These are phyloP conservation scores for Inga laurina DNA, from an alignment of 306 rosid genomes.

Conservation along the genomic window DNA sequence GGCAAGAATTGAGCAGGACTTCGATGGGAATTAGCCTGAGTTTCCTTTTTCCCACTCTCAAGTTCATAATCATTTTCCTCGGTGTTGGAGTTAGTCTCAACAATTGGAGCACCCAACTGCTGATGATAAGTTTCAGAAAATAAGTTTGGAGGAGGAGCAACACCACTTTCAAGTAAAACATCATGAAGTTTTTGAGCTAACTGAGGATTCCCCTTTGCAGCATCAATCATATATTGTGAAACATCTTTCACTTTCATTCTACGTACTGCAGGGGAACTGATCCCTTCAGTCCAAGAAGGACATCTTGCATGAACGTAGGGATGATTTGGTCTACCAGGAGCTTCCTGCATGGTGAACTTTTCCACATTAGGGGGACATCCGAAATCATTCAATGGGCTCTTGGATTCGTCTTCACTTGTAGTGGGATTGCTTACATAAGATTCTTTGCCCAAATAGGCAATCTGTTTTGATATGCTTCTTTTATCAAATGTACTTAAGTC, in stretches of 20 bases:
- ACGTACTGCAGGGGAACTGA: slow-evolving; percentile 87
- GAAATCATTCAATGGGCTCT: slow-evolving; percentile 33
- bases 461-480: slow-evolving; percentile 53
- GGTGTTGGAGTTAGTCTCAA: slow-evolving; percentile 43
- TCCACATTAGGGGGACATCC: slow-evolving; percentile 42
- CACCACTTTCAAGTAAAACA: slow-evolving; percentile 93
- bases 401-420: slow-evolving; percentile 50
- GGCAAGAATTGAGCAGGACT: slow-evolving; percentile 62
- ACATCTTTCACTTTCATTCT: slow-evolving; percentile 93
- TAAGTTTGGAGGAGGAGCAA: slow-evolving; percentile 90
- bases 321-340: slow-evolving; percentile 59
- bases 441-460: slow-evolving; percentile 50
- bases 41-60: slow-evolving; percentile 40
- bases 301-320: slow-evolving; percentile 72
- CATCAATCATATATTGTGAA: slow-evolving; percentile 96
- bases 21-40: slow-evolving; percentile 37
- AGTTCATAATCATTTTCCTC: slow-evolving; percentile 52
- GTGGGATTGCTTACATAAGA: slow-evolving; percentile 44
- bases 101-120: slow-evolving; percentile 48
- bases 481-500: slow-evolving; percentile 55
- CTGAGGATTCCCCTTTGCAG: slow-evolving; percentile 93
- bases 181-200: slow-evolving; percentile 96
- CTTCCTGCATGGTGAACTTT: slow-evolving; percentile 49
- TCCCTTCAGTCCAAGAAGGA: slow-evolving; percentile 99
- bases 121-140: slow-evolving; percentile 77